phyloP scores from a whole-genome alignment of 2,329 filamentous ascomycete genomes.

The Pseudogymnoascus sp. region DNA sequence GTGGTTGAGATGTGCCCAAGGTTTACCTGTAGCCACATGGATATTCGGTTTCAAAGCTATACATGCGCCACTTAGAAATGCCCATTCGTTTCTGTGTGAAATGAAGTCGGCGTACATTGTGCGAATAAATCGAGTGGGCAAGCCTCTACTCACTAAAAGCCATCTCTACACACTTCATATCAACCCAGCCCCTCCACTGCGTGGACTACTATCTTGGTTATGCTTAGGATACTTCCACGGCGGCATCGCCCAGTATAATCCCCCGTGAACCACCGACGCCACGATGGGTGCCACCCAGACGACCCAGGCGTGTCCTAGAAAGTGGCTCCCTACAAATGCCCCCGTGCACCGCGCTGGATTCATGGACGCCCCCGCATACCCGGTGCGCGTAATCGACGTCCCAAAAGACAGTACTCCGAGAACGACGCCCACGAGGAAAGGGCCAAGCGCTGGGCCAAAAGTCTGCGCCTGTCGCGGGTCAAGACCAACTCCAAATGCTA shows the following conservation, averaged over 20 bases:
- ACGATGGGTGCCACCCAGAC: conserved; percentile 15
- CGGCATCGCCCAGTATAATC: conserved; percentile 12
- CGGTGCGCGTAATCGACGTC: conserved; percentile 30
- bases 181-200: too few species aligned
- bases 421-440: conserved; percentile 41
- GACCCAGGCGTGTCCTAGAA: conserved; percentile 17
- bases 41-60: too few species aligned
- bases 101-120: too few species aligned
- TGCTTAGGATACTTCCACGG: conserved; percentile 1
- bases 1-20: too few species aligned
- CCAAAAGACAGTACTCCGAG: conserved; percentile 33
- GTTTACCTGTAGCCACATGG: too few species aligned
- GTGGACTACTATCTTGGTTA: too few species aligned
- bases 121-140: too few species aligned
- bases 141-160: too few species aligned
- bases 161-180: too few species aligned
- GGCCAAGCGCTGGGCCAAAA: conserved; percentile 42
- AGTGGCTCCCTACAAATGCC: conserved; percentile 30
- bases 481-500: conserved; percentile 47
- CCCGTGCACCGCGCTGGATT: conserved; percentile 38
- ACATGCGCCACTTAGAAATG: too few species aligned
- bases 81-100: too few species aligned
- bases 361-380: conserved; percentile 34
- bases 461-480: conserved; percentile 44
- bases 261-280: conserved; percentile 16